Conservation (phyloP, 768 basidiomycete species). For the Tylopilus intermedius region DNA sequence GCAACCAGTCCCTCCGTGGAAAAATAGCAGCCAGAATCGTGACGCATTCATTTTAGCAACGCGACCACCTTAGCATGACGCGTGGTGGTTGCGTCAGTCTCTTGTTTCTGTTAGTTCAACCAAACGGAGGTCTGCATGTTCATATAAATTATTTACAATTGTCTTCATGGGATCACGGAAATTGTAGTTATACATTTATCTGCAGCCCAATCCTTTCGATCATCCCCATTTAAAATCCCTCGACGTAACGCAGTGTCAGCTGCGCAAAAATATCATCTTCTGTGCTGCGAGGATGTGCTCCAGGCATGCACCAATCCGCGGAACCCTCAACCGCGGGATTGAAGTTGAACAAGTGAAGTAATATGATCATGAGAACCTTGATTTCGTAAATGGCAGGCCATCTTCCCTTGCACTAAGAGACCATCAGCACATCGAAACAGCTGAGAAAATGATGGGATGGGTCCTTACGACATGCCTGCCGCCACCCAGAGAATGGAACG, state of each 20-base stretch:
- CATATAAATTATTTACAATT: too few species aligned
- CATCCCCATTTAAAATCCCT: background rate
- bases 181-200: too few species aligned
- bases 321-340: background rate
- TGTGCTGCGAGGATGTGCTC: conserved; percentile 13
- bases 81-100: too few species aligned
- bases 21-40: too few species aligned
- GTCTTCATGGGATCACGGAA: too few species aligned
- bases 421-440: background rate
- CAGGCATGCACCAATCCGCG: conserved; percentile 7
- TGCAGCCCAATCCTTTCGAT: too few species aligned
- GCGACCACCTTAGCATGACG: too few species aligned
- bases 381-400: conserved; percentile 24
- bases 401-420: conserved; percentile 20
- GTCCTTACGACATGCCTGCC: conserved; percentile 18
- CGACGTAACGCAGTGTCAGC: conserved; percentile 3
- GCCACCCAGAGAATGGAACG: conserved; percentile 14
- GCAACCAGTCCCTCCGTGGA: too few species aligned
- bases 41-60: too few species aligned
- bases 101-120: too few species aligned
- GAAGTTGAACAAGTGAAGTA: conserved; percentile 16
- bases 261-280: conserved; percentile 14
- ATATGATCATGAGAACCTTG: conserved; percentile 14
- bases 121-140: too few species aligned
- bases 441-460: background rate